phyloP scores from a whole-genome alignment of 306 rosid species.

The Fragaria iinumae region DNA sequence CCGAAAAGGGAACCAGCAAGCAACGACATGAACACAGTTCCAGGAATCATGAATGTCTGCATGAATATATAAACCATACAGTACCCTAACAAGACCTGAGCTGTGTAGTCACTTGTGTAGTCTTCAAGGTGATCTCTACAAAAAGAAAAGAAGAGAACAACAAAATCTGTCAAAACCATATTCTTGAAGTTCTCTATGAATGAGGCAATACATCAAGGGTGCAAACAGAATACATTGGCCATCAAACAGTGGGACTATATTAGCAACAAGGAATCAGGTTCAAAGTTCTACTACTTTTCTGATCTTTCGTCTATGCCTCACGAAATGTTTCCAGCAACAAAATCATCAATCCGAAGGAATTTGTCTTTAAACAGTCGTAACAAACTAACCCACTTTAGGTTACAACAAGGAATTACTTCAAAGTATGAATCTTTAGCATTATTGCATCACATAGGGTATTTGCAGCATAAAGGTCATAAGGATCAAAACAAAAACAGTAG shows the following conservation, averaged over 20 bases:
- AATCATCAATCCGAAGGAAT: background rate
- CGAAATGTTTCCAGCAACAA: background rate
- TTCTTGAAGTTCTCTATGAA: background rate
- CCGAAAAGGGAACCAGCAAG: conserved; percentile 98
- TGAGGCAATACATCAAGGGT: background rate
- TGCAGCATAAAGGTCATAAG: background rate
- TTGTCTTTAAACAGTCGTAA: background rate
- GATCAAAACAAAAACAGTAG: background rate
- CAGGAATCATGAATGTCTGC: conserved; percentile 99
- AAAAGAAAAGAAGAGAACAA: conserved; percentile 15
- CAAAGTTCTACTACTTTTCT: background rate
- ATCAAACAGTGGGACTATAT: background rate
- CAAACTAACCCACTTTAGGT: background rate
- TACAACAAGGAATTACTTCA: background rate
- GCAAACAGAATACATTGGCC: background rate
- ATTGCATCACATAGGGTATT: background rate
- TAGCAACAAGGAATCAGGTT: background rate
- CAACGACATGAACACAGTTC: conserved; percentile 96
- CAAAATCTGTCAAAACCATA: background rate
- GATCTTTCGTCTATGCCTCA: background rate
- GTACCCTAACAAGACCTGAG: conserved; percentile 94
- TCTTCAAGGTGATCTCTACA: conserved; percentile 88
- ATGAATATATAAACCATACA: conserved; percentile 92
- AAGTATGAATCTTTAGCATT: background rate
- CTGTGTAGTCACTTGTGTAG: conserved; percentile 98